Percentiles rank a stretch among this genome's conserved stretches.
Evolutionary conservation across 805 yeast genomes (phyloP).

Genomic region (Ogataea chonburiensis): DNA sequence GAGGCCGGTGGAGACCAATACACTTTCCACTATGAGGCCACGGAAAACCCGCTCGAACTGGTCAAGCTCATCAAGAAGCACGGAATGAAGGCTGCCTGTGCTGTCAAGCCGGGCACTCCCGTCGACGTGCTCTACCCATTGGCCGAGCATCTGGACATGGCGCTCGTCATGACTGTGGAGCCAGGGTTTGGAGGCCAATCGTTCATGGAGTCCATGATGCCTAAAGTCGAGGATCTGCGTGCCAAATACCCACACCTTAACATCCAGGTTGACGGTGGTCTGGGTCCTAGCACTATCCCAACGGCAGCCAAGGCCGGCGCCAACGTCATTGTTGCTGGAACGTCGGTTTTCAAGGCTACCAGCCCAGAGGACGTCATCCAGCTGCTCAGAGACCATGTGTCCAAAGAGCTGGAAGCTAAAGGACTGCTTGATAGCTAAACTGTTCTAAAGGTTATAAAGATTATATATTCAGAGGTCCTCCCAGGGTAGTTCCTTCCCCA

Average conservation of each 20-base stretch:
- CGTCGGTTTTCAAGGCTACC: constrained; percentile 83
- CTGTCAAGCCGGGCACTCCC: constrained; percentile 91
- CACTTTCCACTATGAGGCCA: constrained; percentile 95
- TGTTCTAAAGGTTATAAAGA: constrained; percentile 4
- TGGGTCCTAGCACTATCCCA: constrained; percentile 82
- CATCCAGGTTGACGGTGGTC: constrained; percentile 97
- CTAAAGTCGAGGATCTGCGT: constrained; percentile 82
- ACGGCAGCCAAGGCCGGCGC: constrained; percentile 96
- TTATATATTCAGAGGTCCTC: constrained; percentile 50
- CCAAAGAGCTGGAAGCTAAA: constrained; percentile 42
- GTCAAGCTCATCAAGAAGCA: constrained; percentile 73
- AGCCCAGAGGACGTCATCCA: constrained; percentile 76
- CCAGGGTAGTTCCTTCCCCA: constrained; percentile 83
- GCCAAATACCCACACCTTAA: constrained; percentile 72
- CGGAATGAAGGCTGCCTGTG: constrained; percentile 92
- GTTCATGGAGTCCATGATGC: constrained; percentile 95
- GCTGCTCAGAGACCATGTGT: constrained; percentile 63
- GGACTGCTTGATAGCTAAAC: constrained; percentile 37
- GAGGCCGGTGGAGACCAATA: constrained; percentile 94
- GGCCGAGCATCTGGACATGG: constrained; percentile 84
- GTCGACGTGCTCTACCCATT: constrained; percentile 78
- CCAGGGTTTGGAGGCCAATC: constrained; percentile 99
- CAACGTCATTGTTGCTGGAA: constrained; percentile 97
- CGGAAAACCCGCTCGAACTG: constrained; percentile 70
- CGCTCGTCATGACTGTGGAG: constrained; percentile 95